These are phyloP conservation scores for Boehmeria nivea DNA, from an alignment of 306 rosid genomes.

Conservation along the genomic window DNA sequence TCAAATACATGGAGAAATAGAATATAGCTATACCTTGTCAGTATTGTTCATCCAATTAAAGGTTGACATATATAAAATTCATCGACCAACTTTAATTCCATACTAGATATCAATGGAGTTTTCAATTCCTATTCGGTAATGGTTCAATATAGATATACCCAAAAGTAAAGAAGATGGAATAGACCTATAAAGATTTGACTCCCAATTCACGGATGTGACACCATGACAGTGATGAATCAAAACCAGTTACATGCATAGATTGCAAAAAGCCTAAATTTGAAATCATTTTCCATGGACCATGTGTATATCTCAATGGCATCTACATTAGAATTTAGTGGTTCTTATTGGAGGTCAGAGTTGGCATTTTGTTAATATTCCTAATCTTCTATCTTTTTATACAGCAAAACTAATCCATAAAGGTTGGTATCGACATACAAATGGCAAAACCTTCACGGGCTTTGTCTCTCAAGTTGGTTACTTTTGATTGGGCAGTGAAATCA, in stretches of 20 bases:
- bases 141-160: not conserved
- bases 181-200: not conserved
- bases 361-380: not conserved
- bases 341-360: not conserved
- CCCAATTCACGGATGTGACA: not conserved
- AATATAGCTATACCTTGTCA: no score
- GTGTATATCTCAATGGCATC: not conserved
- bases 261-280: not conserved
- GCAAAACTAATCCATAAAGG: not conserved
- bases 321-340: not conserved
- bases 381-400: no score
- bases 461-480: not conserved
- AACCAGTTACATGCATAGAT: not conserved
- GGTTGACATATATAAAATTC: no score
- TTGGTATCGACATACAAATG: not conserved
- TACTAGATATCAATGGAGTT: no score
- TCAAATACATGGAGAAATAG: no score
- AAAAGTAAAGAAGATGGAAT: not conserved
- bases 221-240: not conserved
- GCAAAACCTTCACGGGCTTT: not conserved
- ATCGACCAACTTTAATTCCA: no score
- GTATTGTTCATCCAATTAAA: no score
- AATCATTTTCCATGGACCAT: not conserved
- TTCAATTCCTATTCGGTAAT: no score
- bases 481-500: not conserved